Evolutionary conservation across 2,329 filamentous ascomycete species (phyloP), one percentile per base, ranked within the genome.

Genomic region (Pseudogymnoascus sp.): DNA sequence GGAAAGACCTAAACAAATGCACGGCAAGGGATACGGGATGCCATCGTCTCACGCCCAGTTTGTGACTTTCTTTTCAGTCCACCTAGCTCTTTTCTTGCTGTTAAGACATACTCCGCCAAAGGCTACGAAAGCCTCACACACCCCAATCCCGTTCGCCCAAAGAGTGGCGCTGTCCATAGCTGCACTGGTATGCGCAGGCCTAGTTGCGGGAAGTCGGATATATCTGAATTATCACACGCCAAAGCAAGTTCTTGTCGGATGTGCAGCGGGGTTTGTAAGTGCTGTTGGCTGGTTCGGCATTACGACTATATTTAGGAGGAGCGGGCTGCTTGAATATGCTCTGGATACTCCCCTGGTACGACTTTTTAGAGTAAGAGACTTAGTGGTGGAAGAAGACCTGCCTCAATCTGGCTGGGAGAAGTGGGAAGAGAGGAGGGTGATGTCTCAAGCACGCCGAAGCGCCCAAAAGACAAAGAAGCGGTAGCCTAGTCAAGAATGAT

Each of bases 21-120:
- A 92, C 71, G 84, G 91, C 62, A 96, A 96, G 75, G 94, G 94
- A 66, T 99, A 99, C 73, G 95, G 94, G 69, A 99, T 99, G 95
- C 94, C 94, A 10, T 87, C 84, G 6, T 97, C 92, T 38, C 94
- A 99, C 77, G 90, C 94, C 7, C 94, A 99, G 78, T 99, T 97
- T 74, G 89, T 93, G 65, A 83, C 89, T 62, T 99, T 91, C 79
- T 97, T 96, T 82, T 88, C 91, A 63, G 78, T 96, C 63, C 94
- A 90, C 65, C 78, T 97, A 64, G 81, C 85, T 23, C 80, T 99
- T 19, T 97, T 97, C 78, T 81, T 99, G 49, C 81, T 96, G 52
- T 78, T 92, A 64, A 84, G 93, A 65, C 92, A 96, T 74, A 79
- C 80, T 4, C 88, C 88, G 62, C 80, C 72, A 72, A 77, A 68